Percentiles rank a stretch among this genome's conserved stretches.
Conservation (phyloP, 306 rosid genomes). For the Inga laurina region DNA sequence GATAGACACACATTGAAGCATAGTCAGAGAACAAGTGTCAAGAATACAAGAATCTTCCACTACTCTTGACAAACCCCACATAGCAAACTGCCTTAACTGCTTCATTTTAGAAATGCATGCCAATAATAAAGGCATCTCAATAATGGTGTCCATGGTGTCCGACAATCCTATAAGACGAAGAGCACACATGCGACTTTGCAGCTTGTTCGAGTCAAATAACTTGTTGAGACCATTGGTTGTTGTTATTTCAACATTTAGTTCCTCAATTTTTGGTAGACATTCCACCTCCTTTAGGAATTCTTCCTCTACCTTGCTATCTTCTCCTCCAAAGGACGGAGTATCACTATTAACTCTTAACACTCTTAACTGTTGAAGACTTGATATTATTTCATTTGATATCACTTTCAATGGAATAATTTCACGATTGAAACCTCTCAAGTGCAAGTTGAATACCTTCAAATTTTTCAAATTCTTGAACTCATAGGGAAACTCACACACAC, state of each 20-base stretch:
- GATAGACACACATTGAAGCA: background rate
- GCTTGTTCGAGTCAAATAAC: background rate
- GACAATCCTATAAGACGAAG: fast-evolving
- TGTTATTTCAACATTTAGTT: background rate
- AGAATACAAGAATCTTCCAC: background rate
- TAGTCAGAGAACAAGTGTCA: background rate
- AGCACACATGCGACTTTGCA: background rate
- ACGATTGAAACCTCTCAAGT: fast-evolving
- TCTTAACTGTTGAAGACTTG: background rate
- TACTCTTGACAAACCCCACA: background rate
- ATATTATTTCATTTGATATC: too few relatives aligned
- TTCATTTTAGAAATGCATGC: background rate
- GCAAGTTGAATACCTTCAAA: background rate
- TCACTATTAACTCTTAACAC: background rate
- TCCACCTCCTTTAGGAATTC: background rate
- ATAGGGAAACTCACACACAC: fast-evolving
- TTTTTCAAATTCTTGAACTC: background rate
- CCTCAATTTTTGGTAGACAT: background rate
- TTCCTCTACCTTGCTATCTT: background rate
- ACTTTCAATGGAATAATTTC: background rate
- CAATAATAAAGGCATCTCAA: background rate
- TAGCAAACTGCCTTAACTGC: background rate
- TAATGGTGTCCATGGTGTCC: background rate
- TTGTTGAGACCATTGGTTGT: background rate
- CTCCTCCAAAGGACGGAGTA: fast-evolving